phyloP scores from a whole-genome alignment of 352 stramenopile genomes.

The Pythium phragmitis region DNA sequence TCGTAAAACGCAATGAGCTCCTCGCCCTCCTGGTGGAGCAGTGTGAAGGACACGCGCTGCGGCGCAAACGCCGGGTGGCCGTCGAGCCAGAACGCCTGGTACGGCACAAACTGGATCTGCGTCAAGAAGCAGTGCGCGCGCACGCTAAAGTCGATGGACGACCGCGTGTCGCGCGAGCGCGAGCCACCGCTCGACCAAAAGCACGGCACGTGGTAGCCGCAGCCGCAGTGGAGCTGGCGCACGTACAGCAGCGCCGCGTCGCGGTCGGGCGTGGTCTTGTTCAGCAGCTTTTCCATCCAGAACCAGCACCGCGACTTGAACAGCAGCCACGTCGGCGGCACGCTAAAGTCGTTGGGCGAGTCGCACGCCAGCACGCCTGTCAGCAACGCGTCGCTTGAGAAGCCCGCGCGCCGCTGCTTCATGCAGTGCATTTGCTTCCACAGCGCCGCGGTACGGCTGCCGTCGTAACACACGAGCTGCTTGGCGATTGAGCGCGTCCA shows the following conservation, averaged over 20 bases:
- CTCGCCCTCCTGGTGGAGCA: conserved; percentile 9
- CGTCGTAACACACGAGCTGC: conserved; percentile 17
- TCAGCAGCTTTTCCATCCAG: conserved; percentile 30
- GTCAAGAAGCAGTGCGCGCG: conserved; percentile 16
- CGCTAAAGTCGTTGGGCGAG: conserved; percentile 17
- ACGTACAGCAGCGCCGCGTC: conserved; percentile 24
- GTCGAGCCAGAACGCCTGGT: conserved; percentile 27
- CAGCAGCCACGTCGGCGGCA: conserved; percentile 25
- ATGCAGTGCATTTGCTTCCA: conserved; percentile 28
- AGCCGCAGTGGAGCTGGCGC: conserved; percentile 27
- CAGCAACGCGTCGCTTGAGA: conserved; percentile 22
- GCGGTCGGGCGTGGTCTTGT: conserved; percentile 12
- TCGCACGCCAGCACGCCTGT: conserved; percentile 18
- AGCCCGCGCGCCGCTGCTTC: conserved; percentile 4
- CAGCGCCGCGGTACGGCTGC: background rate
- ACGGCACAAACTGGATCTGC: conserved; percentile 21
- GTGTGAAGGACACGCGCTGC: conserved; percentile 17
- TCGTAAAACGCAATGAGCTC: conserved; percentile 10
- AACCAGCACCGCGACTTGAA: conserved; percentile 30
- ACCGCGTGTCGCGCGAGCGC: background rate
- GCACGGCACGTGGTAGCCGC: conserved; percentile 27
- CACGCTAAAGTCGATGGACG: conserved; percentile 21
- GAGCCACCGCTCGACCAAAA: conserved; percentile 26
- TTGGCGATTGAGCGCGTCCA: conserved; percentile 10
- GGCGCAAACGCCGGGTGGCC: conserved; percentile 19